Percentiles rank a stretch among this genome's conserved stretches.
Evolutionary conservation across 768 basidiomycete species (phyloP).

Genomic region (Boletus speciosus): DNA sequence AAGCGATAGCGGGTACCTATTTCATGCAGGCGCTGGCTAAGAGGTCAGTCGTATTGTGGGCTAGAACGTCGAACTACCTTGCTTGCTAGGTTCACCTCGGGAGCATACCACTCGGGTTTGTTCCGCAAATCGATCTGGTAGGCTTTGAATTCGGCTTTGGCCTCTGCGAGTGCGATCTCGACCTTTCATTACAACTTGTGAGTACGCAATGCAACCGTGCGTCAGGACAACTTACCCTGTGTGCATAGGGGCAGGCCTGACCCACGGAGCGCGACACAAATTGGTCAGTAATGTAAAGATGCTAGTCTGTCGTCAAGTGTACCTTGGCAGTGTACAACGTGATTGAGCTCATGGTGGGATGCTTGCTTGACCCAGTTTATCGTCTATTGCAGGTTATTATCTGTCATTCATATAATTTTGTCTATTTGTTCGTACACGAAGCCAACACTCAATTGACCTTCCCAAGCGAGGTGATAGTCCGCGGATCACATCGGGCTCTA

Average conservation of each 20-base stretch:
- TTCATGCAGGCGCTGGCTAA: neutral
- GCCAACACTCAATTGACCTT: too few species aligned
- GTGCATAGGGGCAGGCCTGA: conserved; percentile 59
- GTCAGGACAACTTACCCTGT: conserved; percentile 39
- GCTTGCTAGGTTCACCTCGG: conserved; percentile 61
- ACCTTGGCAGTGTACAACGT: conserved; percentile 51
- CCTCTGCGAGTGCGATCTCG: conserved; percentile 61
- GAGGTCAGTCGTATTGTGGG: neutral
- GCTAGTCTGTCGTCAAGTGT: neutral
- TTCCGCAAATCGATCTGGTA: conserved; percentile 59
- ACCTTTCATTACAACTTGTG: conserved; percentile 32
- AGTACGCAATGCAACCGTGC: neutral
- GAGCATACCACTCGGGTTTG: conserved; percentile 69
- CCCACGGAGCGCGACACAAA: neutral
- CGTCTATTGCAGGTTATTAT: too few species aligned
- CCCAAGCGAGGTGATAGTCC: too few species aligned
- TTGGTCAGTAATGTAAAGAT: neutral
- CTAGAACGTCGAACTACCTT: conserved; percentile 42
- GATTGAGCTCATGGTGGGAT: conserved; percentile 24
- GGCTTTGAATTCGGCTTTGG: conserved; percentile 43
- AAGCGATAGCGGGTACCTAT: conserved; percentile 41
- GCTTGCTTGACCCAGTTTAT: too few species aligned
- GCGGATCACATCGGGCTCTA: too few species aligned
- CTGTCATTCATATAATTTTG: neutral
- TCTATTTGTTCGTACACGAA: too few species aligned